Conservation (phyloP, 164 flowering plant species). For the Vitis amurensis region DNA sequence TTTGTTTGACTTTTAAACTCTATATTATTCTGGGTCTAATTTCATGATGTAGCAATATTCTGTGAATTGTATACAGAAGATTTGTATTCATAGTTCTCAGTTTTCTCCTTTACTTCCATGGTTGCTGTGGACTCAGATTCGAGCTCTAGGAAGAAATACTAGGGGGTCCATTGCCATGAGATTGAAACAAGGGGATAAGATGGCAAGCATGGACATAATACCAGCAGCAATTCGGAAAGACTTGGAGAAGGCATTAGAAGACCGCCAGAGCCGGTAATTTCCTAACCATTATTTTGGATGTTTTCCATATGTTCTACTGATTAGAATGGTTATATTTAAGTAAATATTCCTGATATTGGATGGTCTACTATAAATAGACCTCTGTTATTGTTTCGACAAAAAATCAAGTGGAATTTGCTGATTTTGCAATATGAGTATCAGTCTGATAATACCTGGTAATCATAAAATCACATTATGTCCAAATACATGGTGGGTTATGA, state of each 20-base stretch:
- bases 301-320: not conserved
- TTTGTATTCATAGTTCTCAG: not conserved
- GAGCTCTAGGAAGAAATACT: constrained; percentile 80
- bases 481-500: too few species aligned
- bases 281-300: not conserved
- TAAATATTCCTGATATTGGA: too few species aligned
- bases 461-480: too few species aligned
- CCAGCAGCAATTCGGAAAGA: constrained; percentile 65
- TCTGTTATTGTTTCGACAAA: too few species aligned
- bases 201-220: constrained; percentile 90
- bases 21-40: too few species aligned
- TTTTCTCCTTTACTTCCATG: not conserved
- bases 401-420: too few species aligned
- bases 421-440: too few species aligned
- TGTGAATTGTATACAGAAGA: too few species aligned
- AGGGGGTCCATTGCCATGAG: constrained; percentile 91
- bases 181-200: constrained; percentile 73
- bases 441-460: too few species aligned
- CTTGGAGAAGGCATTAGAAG: constrained; percentile 36
- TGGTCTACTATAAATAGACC: too few species aligned
- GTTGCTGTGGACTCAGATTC: constrained; percentile 44
- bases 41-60: too few species aligned
- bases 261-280: constrained; percentile 36
- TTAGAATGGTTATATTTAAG: not conserved
- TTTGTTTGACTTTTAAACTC: too few species aligned